Base-by-base conservation (phyloP, 1,284 basidiomycete genomes). In the Sutorius eximius region DNA sequence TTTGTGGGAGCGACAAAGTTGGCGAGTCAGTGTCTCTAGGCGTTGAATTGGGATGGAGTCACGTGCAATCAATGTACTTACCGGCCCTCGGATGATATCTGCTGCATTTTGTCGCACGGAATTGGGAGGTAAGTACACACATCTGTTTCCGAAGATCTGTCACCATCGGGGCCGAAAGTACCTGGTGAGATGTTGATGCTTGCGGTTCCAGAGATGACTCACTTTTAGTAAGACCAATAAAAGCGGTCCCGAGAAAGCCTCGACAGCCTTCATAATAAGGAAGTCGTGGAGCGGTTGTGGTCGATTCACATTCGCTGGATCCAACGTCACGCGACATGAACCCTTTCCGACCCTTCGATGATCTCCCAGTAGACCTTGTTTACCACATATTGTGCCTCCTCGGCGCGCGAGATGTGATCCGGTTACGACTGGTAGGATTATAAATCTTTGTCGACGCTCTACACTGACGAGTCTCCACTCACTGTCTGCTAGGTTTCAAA, bases 351-450 rank as follows among this genome's bases (percentile, higher is more conserved):
- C 13, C 18, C 4, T 27, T 57, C 18, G 44, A 41, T n/a, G 20
- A 13, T 16, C 47, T 57, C 29, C 56, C 55, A 27, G 16, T n/a
- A 22, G 55, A 57, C 5, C 42, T 53, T 12, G 11, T 53, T 37
- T 58, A 16, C 13, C 55, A 24, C 16, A 46, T 57, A 20, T 15
- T 57, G 6, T 46, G 38, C 30, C 30, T 43, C 34, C 56, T 57
- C 18, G 12, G 49, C 9, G 38, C 55, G 11, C 29, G 49, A 22
- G 56, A 57, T 16, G 49, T 57, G 9, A 27, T 58, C 4, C 56
- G 20, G 40, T 43, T 53, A 13, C 49, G 55, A 27, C 22, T 33
- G 49, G 55, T 57, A 18, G 27, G 48, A 15, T 24, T 10, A 27
- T 27, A n/a, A 3, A 3, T 29, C 40, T 27, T n/a, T 18, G 20